Evolutionary conservation across 2,329 filamentous ascomycete genomes (phyloP), one percentile per base, ranked within the genome.

Genomic region (Rutstroemia sp.): DNA sequence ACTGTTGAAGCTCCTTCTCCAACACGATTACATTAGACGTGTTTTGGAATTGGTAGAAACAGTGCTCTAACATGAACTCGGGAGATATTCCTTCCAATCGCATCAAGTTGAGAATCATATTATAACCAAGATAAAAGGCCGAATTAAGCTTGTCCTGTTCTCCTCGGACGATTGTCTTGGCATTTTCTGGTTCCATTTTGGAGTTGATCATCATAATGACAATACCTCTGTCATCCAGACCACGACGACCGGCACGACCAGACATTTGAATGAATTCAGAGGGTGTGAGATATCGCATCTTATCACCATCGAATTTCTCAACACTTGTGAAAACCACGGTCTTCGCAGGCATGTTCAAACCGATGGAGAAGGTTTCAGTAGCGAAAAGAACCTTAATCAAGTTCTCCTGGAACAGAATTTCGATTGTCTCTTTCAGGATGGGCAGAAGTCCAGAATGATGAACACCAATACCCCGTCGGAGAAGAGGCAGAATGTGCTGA

Each of bases 161-260:
- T 63, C 94, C 94, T 53, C 94, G 90, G 12, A 99, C 94, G 65
- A 99, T 96, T 61, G 89, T 86, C 73, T 95, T 95, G 44, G 94
- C 92, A n/a, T 87, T 85, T 2, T 89, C 84, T 1, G 94, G 94
- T 67, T 99, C 94, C 76, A 99, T 92, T 74, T 94, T 90, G 71
- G 95, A 89, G 68, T 95, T 88, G 60, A 99, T 88, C 92, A 99
- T 97, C 90, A 99, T 97, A 71, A 99, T 97, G 64, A 99, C 94
- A 65, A 97, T 95, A 80, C 94, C 94, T 63, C 94, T 88, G 60
- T 96, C 92, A 75, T 99, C 94, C 54, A 99, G 87, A 73, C 94
- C 94, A 83, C 94, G 86, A 80, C 94, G 89, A 69, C 94, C 94
- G 58, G 94, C 94, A 73, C 94, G 89, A 60, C 94, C 94, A 54